These are phyloP conservation scores for Sporodiniella umbellata DNA, from an alignment of 371 early-diverging fungal species.

Conservation along the genomic window DNA sequence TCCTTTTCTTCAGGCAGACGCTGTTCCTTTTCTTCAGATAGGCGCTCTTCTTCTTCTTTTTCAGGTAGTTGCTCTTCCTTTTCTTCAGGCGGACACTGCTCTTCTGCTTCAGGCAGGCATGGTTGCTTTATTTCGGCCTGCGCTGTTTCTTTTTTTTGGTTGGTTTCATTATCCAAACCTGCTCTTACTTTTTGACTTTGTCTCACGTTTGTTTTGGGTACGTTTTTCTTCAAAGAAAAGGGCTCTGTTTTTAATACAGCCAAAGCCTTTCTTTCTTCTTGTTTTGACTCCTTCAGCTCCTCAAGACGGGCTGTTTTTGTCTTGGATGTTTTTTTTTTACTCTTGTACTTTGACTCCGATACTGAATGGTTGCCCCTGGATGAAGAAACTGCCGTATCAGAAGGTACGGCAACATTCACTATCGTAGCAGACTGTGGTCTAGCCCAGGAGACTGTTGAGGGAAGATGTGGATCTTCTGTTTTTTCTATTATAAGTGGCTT, in stretches of 20 bases:
- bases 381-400: slow-evolving; percentile 44
- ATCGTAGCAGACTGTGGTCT: slow-evolving; percentile 26
- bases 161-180: no score
- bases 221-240: slow-evolving; percentile 5
- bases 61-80: no score
- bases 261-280: slow-evolving; percentile 22
- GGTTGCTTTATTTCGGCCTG: neutral
- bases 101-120: neutral
- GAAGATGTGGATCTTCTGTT: slow-evolving; percentile 55
- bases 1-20: neutral
- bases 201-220: neutral
- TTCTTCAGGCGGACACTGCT: no score
- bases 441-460: slow-evolving; percentile 66
- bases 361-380: slow-evolving; percentile 39
- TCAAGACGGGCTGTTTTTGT: slow-evolving; percentile 44
- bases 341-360: slow-evolving; percentile 44
- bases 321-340: slow-evolving; percentile 44
- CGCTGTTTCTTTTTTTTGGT: no score
- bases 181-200: no score
- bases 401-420: slow-evolving; percentile 37
- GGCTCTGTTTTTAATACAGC: no score
- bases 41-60: no score
- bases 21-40: neutral
- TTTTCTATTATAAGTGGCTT: slow-evolving; percentile 9
- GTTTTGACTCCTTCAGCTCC: slow-evolving; percentile 39